Percentiles rank a stretch among this genome's conserved stretches.
Conservation (phyloP, 192 early-diverging fungal genomes). For the Linderina pennispora region DNA sequence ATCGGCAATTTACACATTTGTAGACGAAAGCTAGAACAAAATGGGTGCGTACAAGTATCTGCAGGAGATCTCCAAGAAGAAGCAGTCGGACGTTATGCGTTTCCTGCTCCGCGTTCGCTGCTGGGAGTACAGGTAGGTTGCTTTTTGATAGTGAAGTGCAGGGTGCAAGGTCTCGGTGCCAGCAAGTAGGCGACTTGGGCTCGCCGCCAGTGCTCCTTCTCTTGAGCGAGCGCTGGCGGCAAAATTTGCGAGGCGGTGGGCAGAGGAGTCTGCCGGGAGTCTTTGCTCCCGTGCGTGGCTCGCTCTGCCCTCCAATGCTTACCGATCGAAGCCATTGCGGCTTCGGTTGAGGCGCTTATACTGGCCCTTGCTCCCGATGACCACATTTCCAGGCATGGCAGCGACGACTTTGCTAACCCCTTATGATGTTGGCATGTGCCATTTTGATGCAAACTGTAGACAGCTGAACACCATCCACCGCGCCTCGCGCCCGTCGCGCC, state of each 20-base stretch:
- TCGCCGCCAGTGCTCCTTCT: constrained; percentile 9
- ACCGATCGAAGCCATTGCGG: not conserved
- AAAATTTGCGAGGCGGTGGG: constrained; percentile 46
- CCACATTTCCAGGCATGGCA: constrained; percentile 20
- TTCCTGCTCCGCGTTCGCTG: constrained; percentile 97
- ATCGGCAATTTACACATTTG: too few species aligned
- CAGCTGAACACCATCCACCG: constrained; percentile 99
- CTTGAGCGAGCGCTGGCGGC: not conserved
- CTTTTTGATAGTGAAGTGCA: not conserved
- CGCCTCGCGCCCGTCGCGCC: constrained; percentile 95
- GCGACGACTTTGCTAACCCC: constrained; percentile 35
- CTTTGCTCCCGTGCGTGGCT: not conserved
- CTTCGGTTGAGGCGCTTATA: constrained; percentile 49
- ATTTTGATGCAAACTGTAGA: constrained; percentile 36
- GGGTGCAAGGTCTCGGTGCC: constrained; percentile 37
- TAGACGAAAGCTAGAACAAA: too few species aligned
- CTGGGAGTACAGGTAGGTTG: constrained; percentile 87
- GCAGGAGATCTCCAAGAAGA: constrained; percentile 97
- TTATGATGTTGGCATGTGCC: not conserved
- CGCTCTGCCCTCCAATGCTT: too few species aligned
- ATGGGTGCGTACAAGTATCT: constrained; percentile 86
- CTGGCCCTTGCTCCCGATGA: constrained; percentile 47
- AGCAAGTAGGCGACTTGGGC: constrained; percentile 49
- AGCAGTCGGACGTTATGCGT: constrained; percentile 99
- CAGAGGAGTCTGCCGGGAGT: not conserved